Conservation (phyloP, 2,329 filamentous ascomycete genomes). For the Verticillium klebahnii region DNA sequence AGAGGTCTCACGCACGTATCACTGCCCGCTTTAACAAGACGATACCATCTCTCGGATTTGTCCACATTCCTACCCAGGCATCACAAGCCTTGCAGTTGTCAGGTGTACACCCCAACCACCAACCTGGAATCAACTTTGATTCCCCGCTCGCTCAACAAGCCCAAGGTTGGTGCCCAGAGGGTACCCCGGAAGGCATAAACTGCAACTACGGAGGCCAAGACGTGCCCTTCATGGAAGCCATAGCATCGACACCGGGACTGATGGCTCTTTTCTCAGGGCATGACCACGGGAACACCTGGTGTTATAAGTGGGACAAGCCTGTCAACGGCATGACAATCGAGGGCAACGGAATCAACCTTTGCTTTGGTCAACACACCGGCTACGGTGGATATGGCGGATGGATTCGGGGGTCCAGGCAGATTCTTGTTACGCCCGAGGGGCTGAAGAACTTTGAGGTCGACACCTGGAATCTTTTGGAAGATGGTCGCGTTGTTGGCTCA, state of each 20-base stretch:
- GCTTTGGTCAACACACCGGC: slow-evolving; percentile 62
- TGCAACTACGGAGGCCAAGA: slow-evolving; percentile 39
- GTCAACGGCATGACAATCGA: slow-evolving; percentile 8
- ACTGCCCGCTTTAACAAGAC: slow-evolving; percentile 18
- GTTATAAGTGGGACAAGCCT: slow-evolving; percentile 29
- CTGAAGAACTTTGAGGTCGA: slow-evolving; percentile 38
- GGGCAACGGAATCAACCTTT: slow-evolving; percentile 40
- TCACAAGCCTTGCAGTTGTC: slow-evolving; percentile 19
- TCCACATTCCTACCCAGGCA: slow-evolving; percentile 39
- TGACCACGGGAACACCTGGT: slow-evolving; percentile 54
- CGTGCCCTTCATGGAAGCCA: slow-evolving; percentile 50
- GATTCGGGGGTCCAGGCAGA: slow-evolving; percentile 55
- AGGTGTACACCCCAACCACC: slow-evolving; percentile 18
- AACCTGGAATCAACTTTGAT: slow-evolving; percentile 31
- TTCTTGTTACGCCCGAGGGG: slow-evolving; percentile 40
- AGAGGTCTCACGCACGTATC: slow-evolving; percentile 25
- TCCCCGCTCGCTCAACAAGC: slow-evolving; percentile 22
- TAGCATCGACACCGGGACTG: slow-evolving; percentile 43
- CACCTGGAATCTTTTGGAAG: slow-evolving; percentile 59
- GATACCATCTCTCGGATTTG: slow-evolving; percentile 43
- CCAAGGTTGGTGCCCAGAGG: slow-evolving; percentile 25
- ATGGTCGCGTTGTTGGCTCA: slow-evolving; percentile 41
- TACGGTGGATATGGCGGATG: slow-evolving; percentile 66
- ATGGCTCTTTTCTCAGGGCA: slow-evolving; percentile 54
- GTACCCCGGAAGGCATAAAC: slow-evolving; percentile 12